These are phyloP conservation scores for Stropharia rugosoannulata DNA, from an alignment of 768 basidiomycete genomes.

Conservation along the genomic window DNA sequence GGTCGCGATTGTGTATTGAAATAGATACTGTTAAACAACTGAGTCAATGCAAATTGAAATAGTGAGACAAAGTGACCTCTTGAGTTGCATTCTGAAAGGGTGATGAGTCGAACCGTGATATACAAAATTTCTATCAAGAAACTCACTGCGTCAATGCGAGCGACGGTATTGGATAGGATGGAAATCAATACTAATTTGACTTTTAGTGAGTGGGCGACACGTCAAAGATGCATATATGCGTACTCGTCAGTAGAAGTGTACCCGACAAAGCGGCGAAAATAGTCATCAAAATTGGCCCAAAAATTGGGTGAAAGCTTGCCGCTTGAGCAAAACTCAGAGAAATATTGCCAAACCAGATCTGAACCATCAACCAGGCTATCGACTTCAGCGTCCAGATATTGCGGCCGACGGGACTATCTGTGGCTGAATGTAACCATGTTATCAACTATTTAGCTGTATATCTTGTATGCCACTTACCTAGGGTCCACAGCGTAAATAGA, in stretches of 20 bases:
- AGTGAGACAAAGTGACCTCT: conserved; percentile 32
- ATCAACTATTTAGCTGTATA: neutral
- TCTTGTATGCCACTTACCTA: conserved; percentile 23
- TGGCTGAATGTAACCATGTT: conserved; percentile 20
- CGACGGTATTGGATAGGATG: conserved; percentile 88
- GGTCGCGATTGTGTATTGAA: conserved; percentile 83
- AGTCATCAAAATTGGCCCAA: conserved; percentile 80
- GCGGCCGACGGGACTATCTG: conserved; percentile 23
- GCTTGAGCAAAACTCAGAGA: conserved; percentile 59
- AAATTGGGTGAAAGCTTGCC: conserved; percentile 62
- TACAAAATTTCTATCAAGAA: neutral
- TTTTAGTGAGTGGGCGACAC: neutral
- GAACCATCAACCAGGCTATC: conserved; percentile 83
- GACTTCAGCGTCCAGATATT: conserved; percentile 38
- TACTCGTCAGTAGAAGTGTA: conserved; percentile 79
- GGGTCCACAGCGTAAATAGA: conserved; percentile 49
- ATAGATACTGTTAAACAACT: conserved; percentile 68
- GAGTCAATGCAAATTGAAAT: neutral
- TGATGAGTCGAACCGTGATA: neutral
- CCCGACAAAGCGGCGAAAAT: conserved; percentile 77
- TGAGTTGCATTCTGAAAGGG: conserved; percentile 41
- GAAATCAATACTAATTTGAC: conserved; percentile 68
- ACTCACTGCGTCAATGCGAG: conserved; percentile 67
- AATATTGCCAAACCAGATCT: conserved; percentile 86
- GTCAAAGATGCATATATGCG: conserved; percentile 22